These are phyloP conservation scores for Fusarium pseudoanthophilum DNA, from an alignment of 2,329 filamentous ascomycete genomes.

Conservation along the genomic window DNA sequence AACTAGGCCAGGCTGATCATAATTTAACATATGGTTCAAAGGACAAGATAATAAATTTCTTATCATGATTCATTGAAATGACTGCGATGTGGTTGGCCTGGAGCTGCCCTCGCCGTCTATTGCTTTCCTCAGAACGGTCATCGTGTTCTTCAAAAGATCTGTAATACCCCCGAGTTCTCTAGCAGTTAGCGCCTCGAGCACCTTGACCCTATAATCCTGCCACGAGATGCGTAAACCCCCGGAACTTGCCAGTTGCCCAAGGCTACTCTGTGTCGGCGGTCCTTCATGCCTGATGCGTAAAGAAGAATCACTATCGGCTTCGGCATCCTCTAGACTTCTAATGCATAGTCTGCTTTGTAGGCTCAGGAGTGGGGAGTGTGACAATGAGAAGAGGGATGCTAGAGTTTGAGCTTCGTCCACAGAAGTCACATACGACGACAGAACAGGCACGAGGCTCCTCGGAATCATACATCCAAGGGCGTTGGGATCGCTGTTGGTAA, in stretches of 20 bases:
- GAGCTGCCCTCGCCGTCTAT: slow-evolving; percentile 47
- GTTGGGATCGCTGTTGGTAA: slow-evolving; percentile 72
- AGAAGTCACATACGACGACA: slow-evolving; percentile 60
- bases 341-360: slow-evolving; percentile 66
- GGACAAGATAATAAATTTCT: neutral
- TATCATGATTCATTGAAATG: neutral
- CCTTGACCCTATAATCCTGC: slow-evolving; percentile 79
- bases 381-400: slow-evolving; percentile 65
- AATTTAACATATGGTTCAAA: neutral
- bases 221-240: slow-evolving; percentile 76
- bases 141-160: slow-evolving; percentile 81
- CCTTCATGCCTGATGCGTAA: slow-evolving; percentile 67
- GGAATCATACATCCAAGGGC: slow-evolving; percentile 66
- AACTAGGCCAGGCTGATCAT: slow-evolving; percentile 45
- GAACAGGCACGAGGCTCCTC: slow-evolving; percentile 54
- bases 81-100: slow-evolving; percentile 31
- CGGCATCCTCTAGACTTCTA: slow-evolving; percentile 67
- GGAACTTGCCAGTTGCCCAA: slow-evolving; percentile 69
- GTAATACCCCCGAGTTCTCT: slow-evolving; percentile 73
- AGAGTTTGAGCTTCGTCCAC: slow-evolving; percentile 61
- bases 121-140: slow-evolving; percentile 75
- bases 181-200: slow-evolving; percentile 73
- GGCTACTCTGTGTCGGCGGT: slow-evolving; percentile 75
- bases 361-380: slow-evolving; percentile 67
- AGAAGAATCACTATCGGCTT: slow-evolving; percentile 52